Percentiles rank a stretch among this genome's conserved stretches.
Conservation (phyloP, 192 early-diverging fungal genomes). For the Endogone sp. region DNA sequence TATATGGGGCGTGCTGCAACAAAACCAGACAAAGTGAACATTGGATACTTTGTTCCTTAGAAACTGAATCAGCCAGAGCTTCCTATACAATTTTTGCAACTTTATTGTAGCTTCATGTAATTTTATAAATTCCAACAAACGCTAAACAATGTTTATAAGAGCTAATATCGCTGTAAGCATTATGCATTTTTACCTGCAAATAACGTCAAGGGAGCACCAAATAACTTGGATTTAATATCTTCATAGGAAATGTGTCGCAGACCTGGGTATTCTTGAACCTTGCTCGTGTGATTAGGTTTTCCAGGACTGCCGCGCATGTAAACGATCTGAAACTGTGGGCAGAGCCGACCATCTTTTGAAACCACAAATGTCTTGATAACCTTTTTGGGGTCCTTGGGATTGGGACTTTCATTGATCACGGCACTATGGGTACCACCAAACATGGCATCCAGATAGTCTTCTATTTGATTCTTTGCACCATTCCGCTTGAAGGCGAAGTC, state of each 20-base stretch:
- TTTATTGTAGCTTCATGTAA: no score
- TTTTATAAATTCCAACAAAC: no score
- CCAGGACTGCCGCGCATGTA: constrained; percentile 25
- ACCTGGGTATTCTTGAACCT: constrained; percentile 1
- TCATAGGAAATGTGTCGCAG: background rate
- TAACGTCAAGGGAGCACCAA: background rate
- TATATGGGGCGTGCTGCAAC: no score
- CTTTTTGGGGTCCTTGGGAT: no score
- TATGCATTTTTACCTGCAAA: no score
- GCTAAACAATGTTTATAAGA: no score
- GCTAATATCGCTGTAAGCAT: no score
- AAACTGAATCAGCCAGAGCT: no score
- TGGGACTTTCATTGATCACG: background rate
- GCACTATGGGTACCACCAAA: constrained; percentile 10
- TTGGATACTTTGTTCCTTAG: no score
- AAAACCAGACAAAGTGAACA: no score
- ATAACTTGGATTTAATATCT: background rate
- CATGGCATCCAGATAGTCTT: constrained; percentile 1
- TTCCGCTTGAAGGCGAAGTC: background rate
- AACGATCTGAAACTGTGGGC: constrained; percentile 23
- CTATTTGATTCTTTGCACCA: constrained; percentile 3
- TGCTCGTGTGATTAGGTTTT: constrained; percentile 3
- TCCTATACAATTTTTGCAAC: no score
- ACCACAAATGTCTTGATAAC: background rate
- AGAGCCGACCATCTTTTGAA: background rate